These are phyloP conservation scores for Candida wancherniae DNA, from an alignment of 805 yeast species.

Conservation along the genomic window DNA sequence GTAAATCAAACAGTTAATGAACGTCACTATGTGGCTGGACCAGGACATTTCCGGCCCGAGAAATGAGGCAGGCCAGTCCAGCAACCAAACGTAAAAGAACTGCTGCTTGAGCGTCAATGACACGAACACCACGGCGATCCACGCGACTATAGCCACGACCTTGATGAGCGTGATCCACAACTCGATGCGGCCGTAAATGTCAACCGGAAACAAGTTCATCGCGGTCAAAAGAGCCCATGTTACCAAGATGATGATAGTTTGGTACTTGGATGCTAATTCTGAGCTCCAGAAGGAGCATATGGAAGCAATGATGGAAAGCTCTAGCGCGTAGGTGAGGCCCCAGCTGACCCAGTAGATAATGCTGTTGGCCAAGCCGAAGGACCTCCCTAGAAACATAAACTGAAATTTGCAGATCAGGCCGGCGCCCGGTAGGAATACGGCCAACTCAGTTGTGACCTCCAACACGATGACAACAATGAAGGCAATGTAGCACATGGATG, in stretches of 20 bases:
- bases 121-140: constrained; percentile 14
- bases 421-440: constrained; percentile 16
- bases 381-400: constrained; percentile 15
- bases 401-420: constrained; percentile 21
- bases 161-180: constrained; percentile 17
- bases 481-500: constrained; percentile 17
- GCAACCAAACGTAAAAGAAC: constrained; percentile 9
- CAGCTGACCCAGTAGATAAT: constrained; percentile 23
- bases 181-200: constrained; percentile 20
- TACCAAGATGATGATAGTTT: constrained; percentile 5
- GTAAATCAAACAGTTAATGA: constrained; percentile 11
- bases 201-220: constrained; percentile 20
- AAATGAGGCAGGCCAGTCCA: constrained; percentile 11
- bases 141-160: constrained; percentile 16
- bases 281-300: constrained; percentile 15
- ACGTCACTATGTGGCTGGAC: constrained; percentile 3
- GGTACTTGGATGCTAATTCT: constrained; percentile 2
- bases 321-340: constrained; percentile 23
- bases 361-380: constrained; percentile 18
- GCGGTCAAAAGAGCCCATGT: constrained; percentile 16
- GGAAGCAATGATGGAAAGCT: constrained; percentile 16
- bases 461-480: constrained; percentile 19
- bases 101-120: constrained; percentile 4
- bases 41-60: constrained; percentile 2
- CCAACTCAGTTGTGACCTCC: constrained; percentile 18